phyloP scores from a whole-genome alignment of 2,329 filamentous ascomycete genomes.

The Allantophomopsis cytisporea region DNA sequence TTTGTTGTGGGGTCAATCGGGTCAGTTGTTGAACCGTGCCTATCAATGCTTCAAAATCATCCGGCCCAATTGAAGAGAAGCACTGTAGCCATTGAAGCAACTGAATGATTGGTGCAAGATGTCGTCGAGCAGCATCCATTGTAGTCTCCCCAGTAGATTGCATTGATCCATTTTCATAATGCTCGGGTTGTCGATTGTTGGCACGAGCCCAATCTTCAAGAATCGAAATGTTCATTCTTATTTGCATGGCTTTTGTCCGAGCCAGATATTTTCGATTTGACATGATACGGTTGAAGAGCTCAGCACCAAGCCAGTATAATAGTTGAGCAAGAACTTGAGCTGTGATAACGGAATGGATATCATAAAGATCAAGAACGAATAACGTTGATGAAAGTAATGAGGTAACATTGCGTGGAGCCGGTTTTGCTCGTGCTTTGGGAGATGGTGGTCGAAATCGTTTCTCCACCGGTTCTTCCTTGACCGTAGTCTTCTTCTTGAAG shows the following conservation, averaged over 20 bases:
- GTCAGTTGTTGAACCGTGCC: slow-evolving; percentile 84
- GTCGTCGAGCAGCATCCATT: slow-evolving; percentile 68
- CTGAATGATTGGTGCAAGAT: slow-evolving; percentile 84
- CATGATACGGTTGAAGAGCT: slow-evolving; percentile 97
- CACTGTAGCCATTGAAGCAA: slow-evolving; percentile 95
- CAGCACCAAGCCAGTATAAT: slow-evolving; percentile 90
- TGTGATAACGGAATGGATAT: slow-evolving; percentile 93
- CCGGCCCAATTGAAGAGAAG: slow-evolving; percentile 77
- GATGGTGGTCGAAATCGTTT: slow-evolving; percentile 88
- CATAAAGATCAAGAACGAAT: slow-evolving; percentile 96
- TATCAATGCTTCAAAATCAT: slow-evolving; percentile 79
- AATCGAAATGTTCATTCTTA: slow-evolving; percentile 94
- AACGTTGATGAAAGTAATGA: slow-evolving; percentile 90
- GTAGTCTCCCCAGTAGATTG: slow-evolving; percentile 76
- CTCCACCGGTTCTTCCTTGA: slow-evolving; percentile 80
- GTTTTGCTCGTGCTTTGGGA: slow-evolving; percentile 82
- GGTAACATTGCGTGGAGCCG: slow-evolving; percentile 87
- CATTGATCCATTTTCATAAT: slow-evolving; percentile 87
- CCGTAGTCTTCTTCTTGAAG: slow-evolving; percentile 80
- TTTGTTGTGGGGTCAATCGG: slow-evolving; percentile 69
- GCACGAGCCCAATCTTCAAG: slow-evolving; percentile 90
- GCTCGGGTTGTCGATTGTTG: slow-evolving; percentile 89
- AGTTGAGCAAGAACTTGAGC: slow-evolving; percentile 86
- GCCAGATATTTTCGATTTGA: slow-evolving; percentile 89
- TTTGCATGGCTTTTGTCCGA: slow-evolving; percentile 97